These are phyloP conservation scores for Cucumis cinereus DNA, from an alignment of 306 rosid species.

Conservation along the genomic window DNA sequence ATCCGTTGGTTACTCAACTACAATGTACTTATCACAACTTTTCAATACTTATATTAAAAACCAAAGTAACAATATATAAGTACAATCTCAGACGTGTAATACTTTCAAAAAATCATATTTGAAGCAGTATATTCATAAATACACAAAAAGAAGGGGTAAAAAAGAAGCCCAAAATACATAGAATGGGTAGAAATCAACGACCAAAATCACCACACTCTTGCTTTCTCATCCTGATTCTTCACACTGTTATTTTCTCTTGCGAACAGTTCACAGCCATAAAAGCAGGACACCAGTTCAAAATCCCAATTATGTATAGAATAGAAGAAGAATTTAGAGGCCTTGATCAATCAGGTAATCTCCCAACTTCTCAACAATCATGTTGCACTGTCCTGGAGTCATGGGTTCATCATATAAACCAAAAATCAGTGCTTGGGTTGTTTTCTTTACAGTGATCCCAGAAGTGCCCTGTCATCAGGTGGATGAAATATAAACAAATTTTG, in stretches of 20 bases:
- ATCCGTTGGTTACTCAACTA: neutral
- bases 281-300: neutral
- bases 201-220: neutral
- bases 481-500: too few species aligned
- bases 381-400: constrained; percentile 77
- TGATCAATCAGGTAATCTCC: constrained; percentile 83
- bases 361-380: constrained; percentile 85
- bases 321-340: constrained; percentile 11
- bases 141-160: neutral
- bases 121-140: neutral
- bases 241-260: neutral
- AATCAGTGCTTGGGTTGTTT: constrained; percentile 50
- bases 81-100: constrained; percentile 5
- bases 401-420: constrained; percentile 80
- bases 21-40: neutral
- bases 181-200: constrained; percentile 6
- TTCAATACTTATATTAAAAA: neutral
- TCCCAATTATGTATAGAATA: neutral
- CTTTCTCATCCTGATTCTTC: neutral
- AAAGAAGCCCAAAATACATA: neutral
- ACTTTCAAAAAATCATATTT: neutral
- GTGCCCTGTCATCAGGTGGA: constrained; percentile 37
- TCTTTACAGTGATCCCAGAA: constrained; percentile 69
- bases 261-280: neutral
- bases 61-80: neutral